Evolutionary conservation across 2,329 filamentous ascomycete species (phyloP), one percentile per base, ranked within the genome.

Genomic region (Hymenoscyphus repandus): DNA sequence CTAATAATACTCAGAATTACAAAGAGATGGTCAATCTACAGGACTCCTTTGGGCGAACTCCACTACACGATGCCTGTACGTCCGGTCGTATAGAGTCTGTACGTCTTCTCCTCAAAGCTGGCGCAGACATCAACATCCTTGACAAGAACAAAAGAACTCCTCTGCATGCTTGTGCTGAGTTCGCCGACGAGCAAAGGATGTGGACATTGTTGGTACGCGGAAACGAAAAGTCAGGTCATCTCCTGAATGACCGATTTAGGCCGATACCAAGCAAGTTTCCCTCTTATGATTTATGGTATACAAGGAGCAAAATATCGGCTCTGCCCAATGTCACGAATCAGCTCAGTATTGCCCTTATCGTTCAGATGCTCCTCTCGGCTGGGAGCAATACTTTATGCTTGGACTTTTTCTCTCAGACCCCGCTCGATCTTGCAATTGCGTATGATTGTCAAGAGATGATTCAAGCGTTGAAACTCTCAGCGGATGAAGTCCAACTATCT

Each of bases 361-460:
- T 27, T 27, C 4, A 27, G 22, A 27, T 7, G 4, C 22, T 27
- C 22, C 22, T 27, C 22, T 27, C 22, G 7, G 22, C 22, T 7
- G 22, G 7, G 22, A 27, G 22, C 22, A 27, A 27, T 4, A 27
- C 22, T 27, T 37, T 17, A 11, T 13, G 15, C 13, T 37, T 37
- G 10, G 41, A 44, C 22, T 44, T 10, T n/a, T n/a, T 31, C 22
- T n/a, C 2, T 22, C 41, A 20, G 18, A 50, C 45, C 38, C 51
- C 47, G 2, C 50, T 53, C 12, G 49, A 54, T 40, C 33, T 51
- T 6, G 46, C 49, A 7, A 42, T 54, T 32, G 31, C 27, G 42
- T 45, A 49, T 39, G 45, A 47, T 39, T 49, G 46, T 45, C 30
- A 34, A 31, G 45, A 48, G 27, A 45, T 49, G 45, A 12, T 53